These are phyloP conservation scores for Diplodia seriata DNA, from an alignment of 2,329 filamentous ascomycete genomes.

Conservation along the genomic window DNA sequence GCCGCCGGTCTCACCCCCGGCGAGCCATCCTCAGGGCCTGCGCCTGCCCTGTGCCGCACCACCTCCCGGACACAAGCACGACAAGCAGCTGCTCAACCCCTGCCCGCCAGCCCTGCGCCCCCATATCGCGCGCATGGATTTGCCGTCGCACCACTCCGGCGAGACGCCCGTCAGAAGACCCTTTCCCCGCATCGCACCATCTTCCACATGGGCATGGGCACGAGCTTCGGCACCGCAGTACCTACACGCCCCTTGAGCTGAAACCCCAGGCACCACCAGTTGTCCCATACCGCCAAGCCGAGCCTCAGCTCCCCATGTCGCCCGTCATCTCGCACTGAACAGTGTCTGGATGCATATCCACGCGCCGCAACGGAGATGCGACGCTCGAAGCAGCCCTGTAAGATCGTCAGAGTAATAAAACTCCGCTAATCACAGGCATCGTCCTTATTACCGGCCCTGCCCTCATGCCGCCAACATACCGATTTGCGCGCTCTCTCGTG, in stretches of 20 bases:
- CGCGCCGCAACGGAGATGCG: neutral
- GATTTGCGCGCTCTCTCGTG: neutral
- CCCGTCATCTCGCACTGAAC: neutral
- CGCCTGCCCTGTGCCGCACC: conserved; percentile 3
- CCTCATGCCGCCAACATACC: neutral
- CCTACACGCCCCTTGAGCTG: neutral
- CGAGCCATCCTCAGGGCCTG: neutral
- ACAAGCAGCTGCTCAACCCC: conserved; percentile 1
- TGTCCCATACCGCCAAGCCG: no score
- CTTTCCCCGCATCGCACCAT: conserved; percentile 20
- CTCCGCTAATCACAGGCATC: conserved; percentile 15
- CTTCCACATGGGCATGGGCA: neutral
- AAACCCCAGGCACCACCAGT: neutral
- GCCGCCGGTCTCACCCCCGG: neutral
- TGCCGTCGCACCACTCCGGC: conserved; percentile 6
- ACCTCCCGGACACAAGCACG: neutral
- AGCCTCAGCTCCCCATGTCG: no score
- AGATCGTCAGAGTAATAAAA: conserved; percentile 21
- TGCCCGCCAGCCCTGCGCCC: conserved; percentile 7
- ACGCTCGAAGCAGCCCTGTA: conserved; percentile 2
- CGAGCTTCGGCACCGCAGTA: neutral
- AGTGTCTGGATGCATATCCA: neutral
- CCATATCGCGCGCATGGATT: conserved; percentile 19
- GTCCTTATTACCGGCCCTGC: neutral
- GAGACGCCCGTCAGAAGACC: conserved; percentile 3